Evolutionary conservation across 2,329 filamentous ascomycete genomes (phyloP).

Genomic region (Curvularia verruculosa): DNA sequence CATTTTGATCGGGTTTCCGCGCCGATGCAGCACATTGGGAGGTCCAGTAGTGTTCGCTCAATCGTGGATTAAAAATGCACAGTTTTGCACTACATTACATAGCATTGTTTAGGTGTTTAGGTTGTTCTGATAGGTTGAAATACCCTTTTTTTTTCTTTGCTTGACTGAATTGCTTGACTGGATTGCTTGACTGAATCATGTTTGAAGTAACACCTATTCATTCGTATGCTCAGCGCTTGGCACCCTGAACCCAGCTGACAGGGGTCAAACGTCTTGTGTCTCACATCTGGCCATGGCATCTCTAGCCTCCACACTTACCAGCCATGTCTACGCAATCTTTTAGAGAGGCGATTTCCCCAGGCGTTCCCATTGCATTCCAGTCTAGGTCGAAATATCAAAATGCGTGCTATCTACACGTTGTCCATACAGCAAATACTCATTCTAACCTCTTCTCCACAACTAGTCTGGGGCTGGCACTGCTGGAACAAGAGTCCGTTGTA

Average conservation of each 20-base stretch:
- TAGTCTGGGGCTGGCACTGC: constrained; percentile 29
- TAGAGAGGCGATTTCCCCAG: background rate
- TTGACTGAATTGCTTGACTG: background rate
- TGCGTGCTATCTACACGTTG: background rate
- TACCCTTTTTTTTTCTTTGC: constrained; percentile 20
- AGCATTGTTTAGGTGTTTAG: constrained; percentile 36
- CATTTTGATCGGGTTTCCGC: background rate
- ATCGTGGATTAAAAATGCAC: background rate
- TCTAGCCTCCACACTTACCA: background rate
- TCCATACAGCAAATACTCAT: constrained; percentile 1
- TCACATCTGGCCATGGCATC: constrained; percentile 17
- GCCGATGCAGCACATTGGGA: background rate
- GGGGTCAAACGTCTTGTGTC: constrained; percentile 25
- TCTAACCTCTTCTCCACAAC: background rate
- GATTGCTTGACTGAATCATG: background rate
- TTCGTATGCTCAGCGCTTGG: constrained; percentile 20
- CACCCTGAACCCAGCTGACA: constrained; percentile 18
- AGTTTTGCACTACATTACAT: constrained; percentile 4
- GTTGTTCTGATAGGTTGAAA: constrained; percentile 28
- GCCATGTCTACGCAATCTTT: background rate
- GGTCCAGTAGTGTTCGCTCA: background rate
- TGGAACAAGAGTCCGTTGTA: constrained; percentile 31
- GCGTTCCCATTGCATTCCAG: background rate
- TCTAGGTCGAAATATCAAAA: background rate
- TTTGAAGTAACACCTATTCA: background rate